phyloP scores from a whole-genome alignment of 2,329 filamentous ascomycete genomes.

The Ophiosphaerella narmari region DNA sequence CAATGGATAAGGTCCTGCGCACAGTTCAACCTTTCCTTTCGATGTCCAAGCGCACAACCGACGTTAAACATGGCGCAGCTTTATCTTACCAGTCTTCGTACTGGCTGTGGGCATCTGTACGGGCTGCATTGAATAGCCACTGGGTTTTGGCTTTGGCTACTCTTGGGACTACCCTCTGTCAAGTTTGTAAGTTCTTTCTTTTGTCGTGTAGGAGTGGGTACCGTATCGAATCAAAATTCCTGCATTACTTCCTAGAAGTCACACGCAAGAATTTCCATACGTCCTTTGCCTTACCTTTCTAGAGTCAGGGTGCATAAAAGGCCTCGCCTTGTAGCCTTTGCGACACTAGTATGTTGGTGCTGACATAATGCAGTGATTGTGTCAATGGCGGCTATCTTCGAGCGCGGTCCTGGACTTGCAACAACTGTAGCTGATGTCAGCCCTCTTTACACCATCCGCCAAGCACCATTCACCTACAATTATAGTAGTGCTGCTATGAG shows the following conservation, averaged over 20 bases:
- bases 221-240: too few relatives aligned
- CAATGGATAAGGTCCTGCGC: conserved; percentile 20
- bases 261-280: too few relatives aligned
- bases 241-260: too few relatives aligned
- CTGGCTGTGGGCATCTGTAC: conserved; percentile 20
- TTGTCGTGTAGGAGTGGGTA: too few relatives aligned
- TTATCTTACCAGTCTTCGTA: conserved; percentile 24
- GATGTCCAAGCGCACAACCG: conserved; percentile 15
- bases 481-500: too few relatives aligned
- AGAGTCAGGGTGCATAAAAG: too few relatives aligned
- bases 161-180: not conserved
- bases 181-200: conserved; percentile 6
- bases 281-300: too few relatives aligned
- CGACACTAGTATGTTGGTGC: too few relatives aligned
- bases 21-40: conserved; percentile 22
- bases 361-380: not conserved
- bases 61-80: conserved; percentile 9
- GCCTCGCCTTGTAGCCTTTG: too few relatives aligned
- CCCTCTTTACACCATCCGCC: not conserved
- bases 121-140: conserved; percentile 5
- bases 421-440: too few relatives aligned
- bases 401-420: not conserved
- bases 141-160: conserved; percentile 3
- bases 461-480: not conserved
- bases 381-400: conserved; percentile 11